Conservation (phyloP, 345 rosid species). For the Linum tenue region DNA sequence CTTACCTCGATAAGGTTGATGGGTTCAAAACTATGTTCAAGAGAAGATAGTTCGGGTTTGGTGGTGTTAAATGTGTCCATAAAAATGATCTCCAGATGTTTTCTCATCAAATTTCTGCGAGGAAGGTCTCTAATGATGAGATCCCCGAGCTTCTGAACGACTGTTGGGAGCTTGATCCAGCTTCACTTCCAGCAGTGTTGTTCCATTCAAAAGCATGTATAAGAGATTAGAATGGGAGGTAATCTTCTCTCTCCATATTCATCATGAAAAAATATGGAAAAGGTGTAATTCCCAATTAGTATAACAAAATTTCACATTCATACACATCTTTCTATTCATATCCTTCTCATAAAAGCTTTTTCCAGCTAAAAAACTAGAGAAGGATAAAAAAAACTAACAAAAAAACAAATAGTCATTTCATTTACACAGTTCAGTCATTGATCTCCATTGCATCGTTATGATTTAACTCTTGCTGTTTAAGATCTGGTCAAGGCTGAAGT, state of each 20-base stretch:
- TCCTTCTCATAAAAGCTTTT: background rate
- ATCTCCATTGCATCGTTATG: background rate
- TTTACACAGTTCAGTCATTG: background rate
- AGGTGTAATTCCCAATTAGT: background rate
- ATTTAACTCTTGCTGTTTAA: background rate
- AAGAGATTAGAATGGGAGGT: no score
- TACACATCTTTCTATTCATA: background rate
- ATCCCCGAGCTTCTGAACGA: conserved; percentile 37
- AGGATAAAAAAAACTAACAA: no score
- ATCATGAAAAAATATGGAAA: no score
- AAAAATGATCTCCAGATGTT: conserved; percentile 43
- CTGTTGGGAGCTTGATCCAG: conserved; percentile 83
- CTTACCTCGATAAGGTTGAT: conserved; percentile 37
- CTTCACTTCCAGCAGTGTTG: conserved; percentile 49
- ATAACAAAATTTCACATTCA: background rate
- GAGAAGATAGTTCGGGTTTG: conserved; percentile 57
- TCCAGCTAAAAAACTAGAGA: no score
- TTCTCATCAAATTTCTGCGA: conserved; percentile 31
- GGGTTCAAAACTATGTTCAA: conserved; percentile 38
- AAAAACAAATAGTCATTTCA: background rate
- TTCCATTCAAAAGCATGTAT: background rate
- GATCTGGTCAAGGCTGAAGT: background rate
- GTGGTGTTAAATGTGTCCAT: conserved; percentile 53
- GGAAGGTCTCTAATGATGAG: conserved; percentile 35
- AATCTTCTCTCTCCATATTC: no score